Base-by-base conservation (phyloP, 2,329 filamentous ascomycete species). In the Myrmaecium sp. region DNA sequence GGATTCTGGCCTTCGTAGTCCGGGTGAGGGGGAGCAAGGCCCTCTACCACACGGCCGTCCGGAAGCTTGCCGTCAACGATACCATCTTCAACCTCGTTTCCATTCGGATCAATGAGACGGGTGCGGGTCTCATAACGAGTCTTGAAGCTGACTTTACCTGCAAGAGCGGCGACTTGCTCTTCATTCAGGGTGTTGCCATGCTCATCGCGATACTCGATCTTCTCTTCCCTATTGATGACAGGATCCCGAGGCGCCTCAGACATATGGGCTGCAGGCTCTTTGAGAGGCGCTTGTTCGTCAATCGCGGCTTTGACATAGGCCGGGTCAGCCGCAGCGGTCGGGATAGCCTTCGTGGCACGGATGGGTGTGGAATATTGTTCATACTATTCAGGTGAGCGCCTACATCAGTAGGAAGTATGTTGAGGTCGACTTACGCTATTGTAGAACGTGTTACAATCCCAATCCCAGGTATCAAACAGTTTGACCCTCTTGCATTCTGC, bases 111-210 rank as follows among this genome's bases (percentile, higher is more conserved):
- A 21, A 93, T 63, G 30, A 95, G 55, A 31, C 81, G 74, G 6
- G 83, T 94, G 36, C 79, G 69, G n/a, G 86, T 94, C 62, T 95
- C 86, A 49, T 94, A 94, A 38, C 76, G 77, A 8, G 89, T 95
- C 58, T 91, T 74, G 58, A 98, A 94, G 43, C 82, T 81, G 32
- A 95, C 84, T 54, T 93, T 91, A 43, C 86, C 89, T 51, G 86
- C 69, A 17, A 98, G 69, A 12, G 68, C 69, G 43, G 77, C 70
- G 32, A 98, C 83, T 48, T 93, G 70, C 44, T 83, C 78, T 29
- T 77, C 71, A 44, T 86, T 62, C 17, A 98, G 67, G 17, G 95
- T 51, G 45, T 94, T 94, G 37, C 89, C 89, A 40, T 92, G 65
- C 52, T 94, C 81, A 51, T 95, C 89, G 28, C 89, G 78, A 57